These are phyloP conservation scores for Combretum micranthum DNA, from an alignment of 345 rosid genomes.

Conservation along the genomic window DNA sequence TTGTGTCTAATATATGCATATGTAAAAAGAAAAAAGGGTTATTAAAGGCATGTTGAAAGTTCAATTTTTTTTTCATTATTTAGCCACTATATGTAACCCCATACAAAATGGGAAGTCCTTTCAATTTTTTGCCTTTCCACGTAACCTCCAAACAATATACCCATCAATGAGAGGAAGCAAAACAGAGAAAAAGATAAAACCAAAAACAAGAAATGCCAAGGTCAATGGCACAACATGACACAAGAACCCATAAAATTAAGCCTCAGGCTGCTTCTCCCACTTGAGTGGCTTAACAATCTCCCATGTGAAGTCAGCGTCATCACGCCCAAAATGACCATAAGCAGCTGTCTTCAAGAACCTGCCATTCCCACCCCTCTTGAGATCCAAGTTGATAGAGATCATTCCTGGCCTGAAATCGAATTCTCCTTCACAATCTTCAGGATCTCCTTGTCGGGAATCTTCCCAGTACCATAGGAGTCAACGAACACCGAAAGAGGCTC, in stretches of 20 bases:
- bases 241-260: slow-evolving; percentile 9
- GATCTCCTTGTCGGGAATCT: slow-evolving; percentile 49
- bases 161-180: too few species aligned
- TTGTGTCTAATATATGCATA: too few species aligned
- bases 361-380: slow-evolving; percentile 48
- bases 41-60: too few species aligned
- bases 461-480: slow-evolving; percentile 42
- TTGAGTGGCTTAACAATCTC: slow-evolving; percentile 53
- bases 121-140: too few species aligned
- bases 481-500: slow-evolving; percentile 55
- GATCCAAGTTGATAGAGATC: slow-evolving; percentile 53
- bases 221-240: neutral
- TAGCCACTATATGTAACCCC: too few species aligned
- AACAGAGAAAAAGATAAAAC: neutral
- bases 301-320: slow-evolving; percentile 55
- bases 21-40: too few species aligned
- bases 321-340: slow-evolving; percentile 51
- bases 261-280: slow-evolving; percentile 32
- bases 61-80: too few species aligned
- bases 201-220: neutral
- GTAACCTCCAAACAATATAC: too few species aligned
- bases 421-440: slow-evolving; percentile 54
- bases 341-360: slow-evolving; percentile 58
- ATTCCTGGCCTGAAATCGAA: slow-evolving; percentile 56
- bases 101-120: too few species aligned